phyloP scores from a whole-genome alignment of 2,329 filamentous ascomycete genomes.

The Fusarium subglutinans region DNA sequence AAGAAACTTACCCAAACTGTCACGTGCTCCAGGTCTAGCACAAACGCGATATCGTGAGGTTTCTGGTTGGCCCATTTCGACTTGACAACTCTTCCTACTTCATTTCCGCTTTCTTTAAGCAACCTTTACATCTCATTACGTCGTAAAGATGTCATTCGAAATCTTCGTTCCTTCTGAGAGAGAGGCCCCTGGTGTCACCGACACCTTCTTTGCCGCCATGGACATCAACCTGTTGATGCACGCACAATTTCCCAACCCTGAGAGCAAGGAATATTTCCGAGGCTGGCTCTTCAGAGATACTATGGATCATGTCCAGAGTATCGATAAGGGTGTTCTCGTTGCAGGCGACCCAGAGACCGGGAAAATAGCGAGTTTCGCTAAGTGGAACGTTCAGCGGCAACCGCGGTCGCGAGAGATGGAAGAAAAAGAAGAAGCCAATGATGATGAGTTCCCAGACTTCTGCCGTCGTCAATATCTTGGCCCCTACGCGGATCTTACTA shows the following conservation, averaged over 20 bases:
- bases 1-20: background rate
- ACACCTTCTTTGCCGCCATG: slow-evolving; percentile 53
- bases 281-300: slow-evolving; percentile 46
- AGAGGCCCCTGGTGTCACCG: slow-evolving; percentile 40
- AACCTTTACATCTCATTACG: background rate
- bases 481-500: slow-evolving; percentile 45
- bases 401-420: slow-evolving; percentile 22
- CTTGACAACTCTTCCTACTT: background rate
- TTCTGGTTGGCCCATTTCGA: slow-evolving; percentile 26
- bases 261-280: slow-evolving; percentile 43
- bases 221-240: slow-evolving; percentile 51
- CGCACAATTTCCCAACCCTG: slow-evolving; percentile 51
- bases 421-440: slow-evolving; percentile 18
- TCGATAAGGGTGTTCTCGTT: slow-evolving; percentile 46
- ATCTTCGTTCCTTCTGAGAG: slow-evolving; percentile 39
- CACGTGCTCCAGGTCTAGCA: slow-evolving; percentile 21
- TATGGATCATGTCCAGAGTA: slow-evolving; percentile 41
- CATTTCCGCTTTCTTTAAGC: background rate
- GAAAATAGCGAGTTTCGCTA: slow-evolving; percentile 48
- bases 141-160: slow-evolving; percentile 42
- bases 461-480: slow-evolving; percentile 47
- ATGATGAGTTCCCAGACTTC: slow-evolving; percentile 45
- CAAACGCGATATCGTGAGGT: slow-evolving; percentile 12
- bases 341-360: slow-evolving; percentile 45
- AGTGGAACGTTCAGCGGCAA: slow-evolving; percentile 47